Percentiles rank a stretch among this genome's conserved stretches.
Evolutionary conservation across 495 filamentous ascomycete species (phyloP).

Genomic region (Penicillium bialowiezense): DNA sequence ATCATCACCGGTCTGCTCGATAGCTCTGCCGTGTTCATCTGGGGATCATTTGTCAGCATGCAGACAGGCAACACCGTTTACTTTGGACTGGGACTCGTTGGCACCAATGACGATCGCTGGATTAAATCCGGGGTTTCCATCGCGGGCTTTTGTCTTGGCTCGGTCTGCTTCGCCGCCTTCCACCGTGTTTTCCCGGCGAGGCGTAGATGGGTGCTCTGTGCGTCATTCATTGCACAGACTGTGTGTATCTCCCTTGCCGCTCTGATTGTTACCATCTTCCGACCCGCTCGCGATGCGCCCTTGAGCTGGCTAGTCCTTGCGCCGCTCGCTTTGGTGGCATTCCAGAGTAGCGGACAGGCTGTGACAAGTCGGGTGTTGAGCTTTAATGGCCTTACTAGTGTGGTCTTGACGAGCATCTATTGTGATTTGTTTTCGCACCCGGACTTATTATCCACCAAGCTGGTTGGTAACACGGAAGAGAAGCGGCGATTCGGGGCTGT

Average conservation of each 20-base stretch:
- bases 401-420: constrained; percentile 70
- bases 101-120: constrained; percentile 44
- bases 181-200: constrained; percentile 55
- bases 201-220: constrained; percentile 59
- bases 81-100: constrained; percentile 63
- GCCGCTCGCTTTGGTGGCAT: constrained; percentile 62
- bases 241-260: constrained; percentile 55
- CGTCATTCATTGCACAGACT: constrained; percentile 57
- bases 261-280: constrained; percentile 50
- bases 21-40: constrained; percentile 66
- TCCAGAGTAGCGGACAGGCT: constrained; percentile 69
- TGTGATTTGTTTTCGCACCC: constrained; percentile 67
- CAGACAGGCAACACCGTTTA: constrained; percentile 81
- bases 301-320: constrained; percentile 56
- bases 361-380: constrained; percentile 64
- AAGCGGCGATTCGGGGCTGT: constrained; percentile 58
- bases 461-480: constrained; percentile 51
- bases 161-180: constrained; percentile 59
- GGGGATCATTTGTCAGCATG: constrained; percentile 78
- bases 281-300: constrained; percentile 33
- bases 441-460: constrained; percentile 42
- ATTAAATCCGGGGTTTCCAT: constrained; percentile 65
- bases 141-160: constrained; percentile 63
- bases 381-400: constrained; percentile 61
- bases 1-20: constrained; percentile 73